Base-by-base conservation (phyloP, 1,284 basidiomycete genomes). In the Sporisorium iseilematis-ciliati region DNA sequence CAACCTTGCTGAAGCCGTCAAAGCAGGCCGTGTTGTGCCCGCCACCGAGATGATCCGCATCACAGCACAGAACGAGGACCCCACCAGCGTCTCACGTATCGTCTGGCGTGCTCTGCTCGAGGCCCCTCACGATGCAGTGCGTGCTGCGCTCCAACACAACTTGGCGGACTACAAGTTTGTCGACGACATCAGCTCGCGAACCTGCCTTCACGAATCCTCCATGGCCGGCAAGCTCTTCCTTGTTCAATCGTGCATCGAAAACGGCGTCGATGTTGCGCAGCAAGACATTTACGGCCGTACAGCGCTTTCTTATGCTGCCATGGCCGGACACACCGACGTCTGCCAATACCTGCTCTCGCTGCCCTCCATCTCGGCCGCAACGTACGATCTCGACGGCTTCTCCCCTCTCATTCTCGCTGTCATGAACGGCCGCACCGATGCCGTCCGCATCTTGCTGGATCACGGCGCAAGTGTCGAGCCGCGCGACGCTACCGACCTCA, bases 161-260 rank as follows among this genome's bases (percentile, higher is more conserved):
- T 64, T 85, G 0, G 78, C 98, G 82, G 93, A 98, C 86, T 98
- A 93, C 85, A 88, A 88, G 55, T 97, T 94, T 82, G 89, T 97
- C 45, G 97, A 99, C 84, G 95, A 97, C 81, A 99, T 99, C 88
- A 99, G 97, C 84, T 93, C 93, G 35, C 90, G 97, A 31, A 95
- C 92, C 1, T 94, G 93, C 75, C 89, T 99, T n/a, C 97, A 99
- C 84, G 93, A 96, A 84, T 93, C 94, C 2, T 91, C 94, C 11
- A 93, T 95, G 56, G 91, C 91, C 8, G 96, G 96, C 10, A 89
- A 90, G 18, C 86, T 91, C 25, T 89, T 91, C n/a, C 89, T 99
- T 43, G 93, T 95, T 53, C 87, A 90, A 68, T 87, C 95, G 21
- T 97, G 95, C 85, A 89, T 98, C 25, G 88, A 90, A 56, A 91